A percentile compares a stretch with the other conserved stretches of the same genome.
Evolutionary conservation across 2,329 filamentous ascomycete species (phyloP).

Genomic region (Leptodontidium sp.): DNA sequence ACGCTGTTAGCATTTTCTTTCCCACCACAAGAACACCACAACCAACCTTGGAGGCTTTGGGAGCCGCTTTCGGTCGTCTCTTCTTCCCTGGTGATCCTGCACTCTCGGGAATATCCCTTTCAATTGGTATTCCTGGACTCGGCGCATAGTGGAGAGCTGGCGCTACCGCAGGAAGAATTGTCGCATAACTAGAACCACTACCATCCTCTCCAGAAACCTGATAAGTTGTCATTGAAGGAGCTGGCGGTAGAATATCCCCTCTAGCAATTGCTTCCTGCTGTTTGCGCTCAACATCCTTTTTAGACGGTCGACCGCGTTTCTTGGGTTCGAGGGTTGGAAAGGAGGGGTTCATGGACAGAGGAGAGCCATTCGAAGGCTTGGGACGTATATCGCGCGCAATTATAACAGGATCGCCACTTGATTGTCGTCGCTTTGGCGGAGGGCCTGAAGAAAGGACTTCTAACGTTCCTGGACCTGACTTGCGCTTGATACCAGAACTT

Average conservation of each 20-base stretch:
- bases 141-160: conserved; percentile 17
- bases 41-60: conserved; percentile 37
- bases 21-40: background rate
- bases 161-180: conserved; percentile 10
- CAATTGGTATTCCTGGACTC: conserved; percentile 26
- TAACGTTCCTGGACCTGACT: conserved; percentile 34
- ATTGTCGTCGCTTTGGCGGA: conserved; percentile 39
- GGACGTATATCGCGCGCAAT: conserved; percentile 40
- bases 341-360: conserved; percentile 36
- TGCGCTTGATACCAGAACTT: conserved; percentile 39
- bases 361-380: conserved; percentile 42
- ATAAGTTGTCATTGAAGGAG: conserved; percentile 21
- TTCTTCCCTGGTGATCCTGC: conserved; percentile 38
- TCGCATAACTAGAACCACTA: conserved; percentile 27
- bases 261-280: conserved; percentile 41
- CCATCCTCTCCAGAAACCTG: conserved; percentile 29
- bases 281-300: conserved; percentile 43
- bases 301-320: conserved; percentile 46
- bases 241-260: conserved; percentile 41
- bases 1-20: conserved; percentile 1
- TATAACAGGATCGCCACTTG: conserved; percentile 32
- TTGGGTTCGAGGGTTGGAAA: conserved; percentile 33
- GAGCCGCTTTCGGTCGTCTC: conserved; percentile 30
- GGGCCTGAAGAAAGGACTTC: conserved; percentile 32
- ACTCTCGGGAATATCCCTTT: conserved; percentile 24